Base-by-base conservation (phyloP, 1,139 yeast genomes). In the Candida sp. region DNA sequence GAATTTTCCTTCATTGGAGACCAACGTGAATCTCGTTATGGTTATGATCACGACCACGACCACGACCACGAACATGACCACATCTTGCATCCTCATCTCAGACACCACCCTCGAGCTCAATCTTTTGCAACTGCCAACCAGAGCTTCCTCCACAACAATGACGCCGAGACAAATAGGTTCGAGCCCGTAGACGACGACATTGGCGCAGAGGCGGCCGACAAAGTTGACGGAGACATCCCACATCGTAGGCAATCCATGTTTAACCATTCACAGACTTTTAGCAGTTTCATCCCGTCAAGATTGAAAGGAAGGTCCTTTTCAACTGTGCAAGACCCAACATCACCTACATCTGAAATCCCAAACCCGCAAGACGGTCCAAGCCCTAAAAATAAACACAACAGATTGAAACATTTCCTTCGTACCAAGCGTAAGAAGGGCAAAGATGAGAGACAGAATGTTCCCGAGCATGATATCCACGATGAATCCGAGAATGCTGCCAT, bases 401-500 rank as follows among this genome's bases (percentile, higher is more conserved):
- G 61, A 46, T 46, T 64, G n/a, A 61, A 63, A 51, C 66, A 60
- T 49, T 63, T 72, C 40, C 66, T 63, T 39, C 58, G 68, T 23
- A 69, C 72, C 52, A 54, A 59, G 43, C 61, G 74, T 9, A 66
- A 61, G 23, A 68, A 66, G 49, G 66, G 62, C 35, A 66, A 60
- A 44, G 74, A 69, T 25, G 54, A 55, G 22, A 59, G 63, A 39
- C 63, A 62, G 30, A 60, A 61, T 47, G 51, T 56, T n/a, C 56
- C 59, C 40, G 62, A 59, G 1, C 55, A 56, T 2, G 69, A 61
- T 25, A 53, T 50, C 4, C 60, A 59, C 4, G 61, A 58, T 12
- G 61, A 58, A 7, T 66, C 63, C 7, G 76, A 72, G 31, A 53
- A 56, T 9, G 69, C 68, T 28, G 68, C 80, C 0, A 74, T 75